Percentiles rank a stretch among this genome's conserved stretches.
These are phyloP conservation scores for Stemphylium beticola DNA, from an alignment of 2,329 filamentous ascomycete genomes.

Conservation along the genomic window DNA sequence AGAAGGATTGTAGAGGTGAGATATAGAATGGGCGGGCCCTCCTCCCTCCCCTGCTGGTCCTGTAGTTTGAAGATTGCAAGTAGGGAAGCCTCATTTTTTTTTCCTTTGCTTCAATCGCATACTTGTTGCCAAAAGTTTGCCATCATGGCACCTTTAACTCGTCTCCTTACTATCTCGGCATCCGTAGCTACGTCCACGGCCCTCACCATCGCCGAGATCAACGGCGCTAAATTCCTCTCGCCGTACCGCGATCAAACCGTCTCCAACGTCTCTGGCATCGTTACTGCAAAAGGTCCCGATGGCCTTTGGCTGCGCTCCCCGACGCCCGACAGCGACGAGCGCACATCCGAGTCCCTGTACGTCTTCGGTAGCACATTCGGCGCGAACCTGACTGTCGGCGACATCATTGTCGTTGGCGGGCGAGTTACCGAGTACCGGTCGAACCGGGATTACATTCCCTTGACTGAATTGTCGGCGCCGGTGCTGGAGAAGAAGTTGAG, in stretches of 20 bases:
- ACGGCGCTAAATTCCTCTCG: constrained; percentile 69
- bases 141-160: constrained; percentile 22
- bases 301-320: constrained; percentile 71
- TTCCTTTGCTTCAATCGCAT: background rate
- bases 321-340: constrained; percentile 60
- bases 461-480: constrained; percentile 68
- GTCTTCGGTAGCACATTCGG: constrained; percentile 64
- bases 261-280: constrained; percentile 65
- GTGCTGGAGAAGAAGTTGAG: constrained; percentile 61
- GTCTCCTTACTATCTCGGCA: constrained; percentile 25
- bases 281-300: constrained; percentile 67
- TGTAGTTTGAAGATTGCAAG: background rate
- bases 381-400: constrained; percentile 59
- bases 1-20: no score
- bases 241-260: constrained; percentile 64
- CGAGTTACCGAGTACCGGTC: constrained; percentile 66
- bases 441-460: constrained; percentile 62
- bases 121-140: background rate
- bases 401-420: constrained; percentile 66
- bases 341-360: constrained; percentile 70
- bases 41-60: no score
- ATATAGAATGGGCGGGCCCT: no score
- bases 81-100: background rate
- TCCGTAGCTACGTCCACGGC: constrained; percentile 24
- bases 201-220: constrained; percentile 65